Percentiles rank a stretch among this genome's conserved stretches.
Conservation (phyloP, 2,329 filamentous ascomycete species). For the Bipolaris zeicola region DNA sequence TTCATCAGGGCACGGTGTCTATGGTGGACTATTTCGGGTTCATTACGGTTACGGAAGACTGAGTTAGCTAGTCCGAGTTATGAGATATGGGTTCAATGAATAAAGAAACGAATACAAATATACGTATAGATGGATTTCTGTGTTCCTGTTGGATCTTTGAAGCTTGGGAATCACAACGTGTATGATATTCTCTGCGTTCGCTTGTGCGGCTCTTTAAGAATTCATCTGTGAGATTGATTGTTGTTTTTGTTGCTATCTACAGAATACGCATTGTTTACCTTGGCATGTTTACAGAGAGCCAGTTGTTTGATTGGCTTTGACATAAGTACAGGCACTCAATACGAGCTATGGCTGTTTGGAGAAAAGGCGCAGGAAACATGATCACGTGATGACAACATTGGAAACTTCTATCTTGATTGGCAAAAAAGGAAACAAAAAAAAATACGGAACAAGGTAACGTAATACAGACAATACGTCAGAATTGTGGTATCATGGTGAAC, state of each 20-base stretch:
- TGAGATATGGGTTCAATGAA: constrained; percentile 19
- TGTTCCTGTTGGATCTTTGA: neutral
- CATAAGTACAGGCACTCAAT: too few relatives aligned
- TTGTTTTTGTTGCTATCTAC: too few relatives aligned
- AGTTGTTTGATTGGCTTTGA: neutral
- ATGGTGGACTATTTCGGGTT: constrained; percentile 36
- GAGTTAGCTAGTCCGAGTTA: constrained; percentile 29
- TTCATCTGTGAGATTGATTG: neutral
- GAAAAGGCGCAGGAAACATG: neutral
- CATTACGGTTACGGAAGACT: constrained; percentile 29
- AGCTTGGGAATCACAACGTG: neutral
- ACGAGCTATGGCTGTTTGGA: neutral
- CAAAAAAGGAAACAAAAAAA: neutral
- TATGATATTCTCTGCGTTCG: neutral
- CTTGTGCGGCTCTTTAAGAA: neutral
- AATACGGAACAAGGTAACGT: too few relatives aligned
- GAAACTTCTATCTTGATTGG: neutral
- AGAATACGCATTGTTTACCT: too few relatives aligned
- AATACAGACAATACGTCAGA: neutral
- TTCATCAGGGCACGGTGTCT: constrained; percentile 36
- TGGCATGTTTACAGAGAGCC: neutral
- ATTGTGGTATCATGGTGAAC: constrained; percentile 1
- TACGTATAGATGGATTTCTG: neutral
- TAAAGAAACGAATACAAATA: constrained; percentile 5
- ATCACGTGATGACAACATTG: neutral